phyloP scores from a whole-genome alignment of 1,284 basidiomycete genomes.

The Meripilus lineatus region DNA sequence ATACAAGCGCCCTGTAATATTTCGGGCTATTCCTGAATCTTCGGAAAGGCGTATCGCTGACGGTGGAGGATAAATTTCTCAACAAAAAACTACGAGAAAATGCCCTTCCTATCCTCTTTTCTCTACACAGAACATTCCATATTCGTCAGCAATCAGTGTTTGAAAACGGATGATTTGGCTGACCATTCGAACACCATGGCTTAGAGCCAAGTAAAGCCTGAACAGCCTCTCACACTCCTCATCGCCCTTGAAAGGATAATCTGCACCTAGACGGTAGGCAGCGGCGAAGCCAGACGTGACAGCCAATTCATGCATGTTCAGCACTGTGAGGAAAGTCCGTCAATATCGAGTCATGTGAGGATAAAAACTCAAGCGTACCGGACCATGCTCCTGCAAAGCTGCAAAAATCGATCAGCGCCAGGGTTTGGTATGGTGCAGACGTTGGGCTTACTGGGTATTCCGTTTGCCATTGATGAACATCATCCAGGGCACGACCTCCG shows the following conservation, averaged over 20 bases:
- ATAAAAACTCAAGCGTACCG: slow-evolving; percentile 12
- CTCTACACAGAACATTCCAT: slow-evolving; percentile 12
- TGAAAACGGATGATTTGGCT: slow-evolving; percentile 8
- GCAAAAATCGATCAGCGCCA: slow-evolving; percentile 13
- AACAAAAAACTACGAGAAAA: slow-evolving; percentile 21
- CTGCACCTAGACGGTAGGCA: slow-evolving; percentile 52
- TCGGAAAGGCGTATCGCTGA: too few species aligned
- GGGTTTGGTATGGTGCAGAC: slow-evolving; percentile 18
- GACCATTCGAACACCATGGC: slow-evolving; percentile 32
- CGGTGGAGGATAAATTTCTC: too few species aligned
- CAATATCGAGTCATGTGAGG: slow-evolving; percentile 6
- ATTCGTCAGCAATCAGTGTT: background rate
- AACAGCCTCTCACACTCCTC: slow-evolving; percentile 42
- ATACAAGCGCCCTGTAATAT: too few species aligned
- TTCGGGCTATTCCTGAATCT: too few species aligned
- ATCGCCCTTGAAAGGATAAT: slow-evolving; percentile 41
- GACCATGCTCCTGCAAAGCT: slow-evolving; percentile 38
- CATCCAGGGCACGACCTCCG: slow-evolving; percentile 54
- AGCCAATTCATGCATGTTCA: slow-evolving; percentile 57
- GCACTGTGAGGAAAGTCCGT: slow-evolving; percentile 16
- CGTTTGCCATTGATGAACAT: slow-evolving; percentile 53
- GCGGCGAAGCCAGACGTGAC: slow-evolving; percentile 56
- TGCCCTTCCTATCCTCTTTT: slow-evolving; percentile 27
- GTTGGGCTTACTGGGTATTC: slow-evolving; percentile 36
- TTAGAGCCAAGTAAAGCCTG: slow-evolving; percentile 39